phyloP scores from a whole-genome alignment of 2,329 filamentous ascomycete species.

The Cladophialophora immunda region DNA sequence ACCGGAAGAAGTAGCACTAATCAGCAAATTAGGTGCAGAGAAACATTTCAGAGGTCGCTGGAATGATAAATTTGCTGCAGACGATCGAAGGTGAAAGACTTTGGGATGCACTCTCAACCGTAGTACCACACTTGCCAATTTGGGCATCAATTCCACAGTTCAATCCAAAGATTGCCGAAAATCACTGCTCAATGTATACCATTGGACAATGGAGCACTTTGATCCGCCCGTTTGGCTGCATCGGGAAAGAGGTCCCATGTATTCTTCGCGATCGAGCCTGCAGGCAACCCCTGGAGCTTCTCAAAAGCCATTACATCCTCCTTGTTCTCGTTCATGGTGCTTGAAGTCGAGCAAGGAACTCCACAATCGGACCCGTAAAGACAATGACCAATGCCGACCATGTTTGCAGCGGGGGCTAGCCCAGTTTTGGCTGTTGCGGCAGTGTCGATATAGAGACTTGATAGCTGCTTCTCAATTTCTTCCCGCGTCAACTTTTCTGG shows the following conservation, averaged over 20 bases:
- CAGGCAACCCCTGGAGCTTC: neutral
- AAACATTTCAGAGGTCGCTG: slow-evolving; percentile 22
- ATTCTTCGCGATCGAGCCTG: neutral
- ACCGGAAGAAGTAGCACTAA: slow-evolving; percentile 10
- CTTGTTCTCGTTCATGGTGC: slow-evolving; percentile 20
- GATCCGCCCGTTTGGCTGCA: neutral
- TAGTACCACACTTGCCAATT: neutral
- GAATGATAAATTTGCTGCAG: slow-evolving; percentile 22
- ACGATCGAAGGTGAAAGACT: slow-evolving; percentile 8
- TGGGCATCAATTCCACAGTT: neutral
- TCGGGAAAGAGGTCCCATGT: neutral
- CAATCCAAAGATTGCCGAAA: neutral
- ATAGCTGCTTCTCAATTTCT: slow-evolving; percentile 8
- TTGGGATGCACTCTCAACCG: neutral
- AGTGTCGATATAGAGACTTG: slow-evolving; percentile 17
- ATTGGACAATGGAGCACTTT: neutral
- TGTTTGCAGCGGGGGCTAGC: slow-evolving; percentile 4
- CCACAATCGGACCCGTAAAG: slow-evolving; percentile 9
- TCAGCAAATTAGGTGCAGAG: slow-evolving; percentile 13
- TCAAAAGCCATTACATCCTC: neutral
- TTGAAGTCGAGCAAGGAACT: slow-evolving; percentile 9
- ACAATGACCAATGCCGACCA: neutral
- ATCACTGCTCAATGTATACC: neutral
- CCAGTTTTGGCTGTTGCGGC: slow-evolving; percentile 9
- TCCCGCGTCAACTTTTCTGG: neutral